Evolutionary conservation across 192 early-diverging fungal species (phyloP), one percentile per base, ranked within the genome.

Genomic region (Dissophora ornata): DNA sequence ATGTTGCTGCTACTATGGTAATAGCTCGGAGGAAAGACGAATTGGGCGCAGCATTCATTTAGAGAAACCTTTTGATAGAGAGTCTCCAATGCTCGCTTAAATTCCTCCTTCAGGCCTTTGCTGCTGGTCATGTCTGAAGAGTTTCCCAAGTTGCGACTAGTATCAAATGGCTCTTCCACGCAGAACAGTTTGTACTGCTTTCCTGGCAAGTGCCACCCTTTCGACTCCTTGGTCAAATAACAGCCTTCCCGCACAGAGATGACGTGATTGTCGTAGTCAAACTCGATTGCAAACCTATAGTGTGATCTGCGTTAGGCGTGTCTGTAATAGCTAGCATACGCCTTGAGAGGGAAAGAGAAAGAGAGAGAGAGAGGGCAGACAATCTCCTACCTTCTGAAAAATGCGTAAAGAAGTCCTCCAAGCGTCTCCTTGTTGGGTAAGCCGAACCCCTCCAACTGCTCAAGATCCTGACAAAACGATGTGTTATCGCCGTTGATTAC

Each of bases 121-220:
- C 96, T 90, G 9, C 90, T 89, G 0, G 84, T 80, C 25, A 82
- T 85, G 79, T 97, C 95, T 2, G 94, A 94, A 22, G 92, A 93
- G 59, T 98, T 96, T 0, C 92, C 96, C 3, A 98, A 84, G 50
- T 98, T 98, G 32, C 95, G 85, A 60, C 86, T 85, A 0, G 91
- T 90, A 63, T 94, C 89, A 65, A 98, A 94, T 8, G 96, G 96
- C 80, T 97, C 96, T 62, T 98, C 97, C 15, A 97, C 89, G 71
- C 96, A 96, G 21, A 98, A 82, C 47, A 92, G 75, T 34, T 85
- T 84, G 61, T 87, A 89, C 16, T 86, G 78, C 26, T 83, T 84
- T 26, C 90, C 85, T 3, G 82, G 89, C 3, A 89, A 68, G 62
- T 96, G 89, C 96, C 97, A 98, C 15, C 91, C 92, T 79, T 96